Percentiles rank a stretch among this genome's conserved stretches.
Evolutionary conservation across 2,329 filamentous ascomycete genomes (phyloP).

Genomic region (Cladosporium sp.): DNA sequence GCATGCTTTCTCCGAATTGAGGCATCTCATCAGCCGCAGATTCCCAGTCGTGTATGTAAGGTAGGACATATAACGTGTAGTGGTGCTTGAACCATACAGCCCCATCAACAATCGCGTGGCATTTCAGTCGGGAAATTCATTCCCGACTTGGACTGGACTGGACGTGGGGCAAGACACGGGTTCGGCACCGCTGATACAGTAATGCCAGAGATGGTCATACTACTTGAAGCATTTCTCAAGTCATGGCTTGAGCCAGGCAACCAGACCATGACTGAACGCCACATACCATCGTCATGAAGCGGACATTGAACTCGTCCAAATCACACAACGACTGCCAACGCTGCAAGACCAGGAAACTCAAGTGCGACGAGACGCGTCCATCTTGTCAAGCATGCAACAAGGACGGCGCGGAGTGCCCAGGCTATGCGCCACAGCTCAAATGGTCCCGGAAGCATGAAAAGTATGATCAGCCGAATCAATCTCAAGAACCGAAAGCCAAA

Average conservation of each 20-base stretch:
- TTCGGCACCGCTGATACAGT: not conserved
- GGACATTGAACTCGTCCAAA: conserved; percentile 32
- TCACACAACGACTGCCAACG: conserved; percentile 29
- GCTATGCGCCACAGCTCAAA: conserved; percentile 48
- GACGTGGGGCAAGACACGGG: conserved; percentile 8
- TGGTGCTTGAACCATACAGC: not conserved
- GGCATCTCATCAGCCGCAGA: not conserved
- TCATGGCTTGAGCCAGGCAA: not conserved
- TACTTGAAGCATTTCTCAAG: not conserved
- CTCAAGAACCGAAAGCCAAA: conserved; percentile 11
- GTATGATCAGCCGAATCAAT: conserved; percentile 35
- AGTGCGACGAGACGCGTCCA: conserved; percentile 48
- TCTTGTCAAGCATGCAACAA: conserved; percentile 47
- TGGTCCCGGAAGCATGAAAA: conserved; percentile 53
- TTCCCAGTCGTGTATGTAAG: not conserved
- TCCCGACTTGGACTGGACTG: conserved; percentile 1
- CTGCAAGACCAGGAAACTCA: conserved; percentile 27
- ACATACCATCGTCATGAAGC: conserved; percentile 20
- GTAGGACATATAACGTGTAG: not conserved
- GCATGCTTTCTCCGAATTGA: not conserved
- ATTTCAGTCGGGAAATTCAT: conserved; percentile 1
- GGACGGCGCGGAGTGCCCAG: conserved; percentile 46
- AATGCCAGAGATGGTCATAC: not conserved
- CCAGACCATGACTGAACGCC: not conserved
- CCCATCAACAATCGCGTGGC: not conserved